Percentiles rank a stretch among this genome's conserved stretches.
Evolutionary conservation across 768 basidiomycete genomes (phyloP).

Genomic region (Solioccasus polychromus): DNA sequence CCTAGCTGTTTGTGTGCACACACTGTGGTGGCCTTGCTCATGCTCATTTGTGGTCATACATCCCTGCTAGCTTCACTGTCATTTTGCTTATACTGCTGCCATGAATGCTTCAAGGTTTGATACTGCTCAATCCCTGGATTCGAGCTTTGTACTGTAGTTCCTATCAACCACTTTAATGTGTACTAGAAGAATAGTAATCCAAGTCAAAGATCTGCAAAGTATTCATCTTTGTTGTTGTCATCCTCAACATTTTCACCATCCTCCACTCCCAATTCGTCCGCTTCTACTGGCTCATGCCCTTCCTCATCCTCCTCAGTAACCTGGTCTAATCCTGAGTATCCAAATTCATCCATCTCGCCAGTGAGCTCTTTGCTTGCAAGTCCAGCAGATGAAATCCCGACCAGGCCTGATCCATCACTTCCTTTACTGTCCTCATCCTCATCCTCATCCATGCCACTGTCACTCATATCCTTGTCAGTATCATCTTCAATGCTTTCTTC

Average conservation of each 20-base stretch:
- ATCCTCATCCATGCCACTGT: neutral
- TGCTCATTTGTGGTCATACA: no score
- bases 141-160: no score
- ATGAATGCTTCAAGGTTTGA: no score
- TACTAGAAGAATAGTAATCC: no score
- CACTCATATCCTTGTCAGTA: neutral
- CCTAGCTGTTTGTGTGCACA: no score
- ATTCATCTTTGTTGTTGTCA: neutral
- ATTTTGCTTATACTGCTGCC: no score
- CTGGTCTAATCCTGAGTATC: neutral
- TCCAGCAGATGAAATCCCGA: neutral
- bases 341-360: slow-evolving; percentile 3
- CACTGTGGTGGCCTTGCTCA: no score
- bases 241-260: neutral
- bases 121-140: no score
- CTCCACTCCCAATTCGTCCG: neutral
- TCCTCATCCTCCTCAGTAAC: neutral
- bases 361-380: neutral
- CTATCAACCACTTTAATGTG: no score
- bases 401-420: neutral
- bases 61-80: no score
- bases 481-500: neutral
- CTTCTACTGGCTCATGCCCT: neutral
- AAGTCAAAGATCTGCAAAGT: slow-evolving; percentile 1
- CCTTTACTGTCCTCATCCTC: neutral